phyloP scores from a whole-genome alignment of 208 protist species.

The Herpetomonas tarakana region DNA sequence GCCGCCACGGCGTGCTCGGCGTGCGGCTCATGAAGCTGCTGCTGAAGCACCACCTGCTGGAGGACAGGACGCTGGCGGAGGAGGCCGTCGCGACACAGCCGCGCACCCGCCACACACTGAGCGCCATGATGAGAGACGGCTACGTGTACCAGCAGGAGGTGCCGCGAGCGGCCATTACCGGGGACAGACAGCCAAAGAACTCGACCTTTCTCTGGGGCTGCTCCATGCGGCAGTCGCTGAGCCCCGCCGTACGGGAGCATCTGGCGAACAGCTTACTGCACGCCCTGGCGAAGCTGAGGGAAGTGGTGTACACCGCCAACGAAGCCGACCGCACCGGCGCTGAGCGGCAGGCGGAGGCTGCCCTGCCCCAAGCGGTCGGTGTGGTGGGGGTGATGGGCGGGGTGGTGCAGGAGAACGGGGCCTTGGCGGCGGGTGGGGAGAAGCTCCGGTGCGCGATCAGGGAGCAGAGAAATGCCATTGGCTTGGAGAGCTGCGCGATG shows the following conservation, averaged over 20 bases:
- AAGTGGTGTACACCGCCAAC: slow-evolving; percentile 13
- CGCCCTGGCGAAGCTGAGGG: slow-evolving; percentile 26
- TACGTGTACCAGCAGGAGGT: slow-evolving; percentile 70
- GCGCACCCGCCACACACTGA: slow-evolving; percentile 60
- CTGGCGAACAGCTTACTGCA: slow-evolving; percentile 45
- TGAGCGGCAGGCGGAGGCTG: background rate
- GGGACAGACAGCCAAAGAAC: slow-evolving; percentile 52
- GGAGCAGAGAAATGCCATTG: slow-evolving; percentile 28
- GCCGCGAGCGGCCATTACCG: slow-evolving; percentile 33
- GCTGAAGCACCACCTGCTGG: slow-evolving; percentile 59
- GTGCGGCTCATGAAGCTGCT: slow-evolving; percentile 81
- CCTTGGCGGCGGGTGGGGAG: slow-evolving; percentile 7
- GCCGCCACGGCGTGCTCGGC: slow-evolving; percentile 72
- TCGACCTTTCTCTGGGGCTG: slow-evolving; percentile 66
- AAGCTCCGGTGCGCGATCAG: slow-evolving; percentile 15
- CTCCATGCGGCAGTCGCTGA: slow-evolving; percentile 27
- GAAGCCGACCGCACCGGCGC: background rate
- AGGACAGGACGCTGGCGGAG: slow-evolving; percentile 79
- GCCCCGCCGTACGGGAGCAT: slow-evolving; percentile 43
- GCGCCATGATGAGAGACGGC: slow-evolving; percentile 77
- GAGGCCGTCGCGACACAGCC: slow-evolving; percentile 67
- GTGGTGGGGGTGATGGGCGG: background rate
- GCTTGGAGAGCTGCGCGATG: slow-evolving; percentile 60
- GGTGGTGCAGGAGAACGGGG: slow-evolving; percentile 10
- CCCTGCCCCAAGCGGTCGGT: background rate